Conservation (phyloP, 192 early-diverging fungal species). For the Linnemannia hyalina region DNA sequence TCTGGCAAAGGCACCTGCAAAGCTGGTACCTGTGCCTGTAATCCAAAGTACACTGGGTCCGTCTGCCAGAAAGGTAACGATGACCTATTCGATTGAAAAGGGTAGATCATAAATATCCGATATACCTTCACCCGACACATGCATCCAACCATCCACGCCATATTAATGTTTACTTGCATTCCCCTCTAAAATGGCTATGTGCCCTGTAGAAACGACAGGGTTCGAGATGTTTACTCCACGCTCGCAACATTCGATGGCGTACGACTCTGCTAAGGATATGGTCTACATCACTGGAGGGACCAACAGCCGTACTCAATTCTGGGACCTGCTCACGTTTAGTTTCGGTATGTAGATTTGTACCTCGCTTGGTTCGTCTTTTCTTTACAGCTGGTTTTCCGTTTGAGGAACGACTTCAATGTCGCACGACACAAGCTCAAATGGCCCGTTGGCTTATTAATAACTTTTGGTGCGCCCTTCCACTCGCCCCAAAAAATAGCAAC, state of each 20-base stretch:
- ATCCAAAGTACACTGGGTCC: conserved; percentile 10
- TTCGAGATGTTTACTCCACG: conserved; percentile 43
- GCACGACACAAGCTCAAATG: neutral
- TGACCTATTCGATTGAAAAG: neutral
- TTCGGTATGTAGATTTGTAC: conserved; percentile 17
- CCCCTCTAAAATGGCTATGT: neutral
- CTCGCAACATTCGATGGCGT: conserved; percentile 51
- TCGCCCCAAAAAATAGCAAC: conserved; percentile 5
- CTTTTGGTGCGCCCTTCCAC: neutral
- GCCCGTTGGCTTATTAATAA: neutral
- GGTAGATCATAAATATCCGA: neutral
- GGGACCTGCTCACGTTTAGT: conserved; percentile 26
- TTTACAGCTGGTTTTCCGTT: neutral
- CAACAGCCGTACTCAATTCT: neutral
- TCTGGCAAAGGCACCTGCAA: conserved; percentile 37
- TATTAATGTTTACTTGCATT: neutral
- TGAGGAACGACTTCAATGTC: neutral
- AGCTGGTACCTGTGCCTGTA: conserved; percentile 28
- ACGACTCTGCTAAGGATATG: conserved; percentile 45
- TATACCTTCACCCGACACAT: neutral
- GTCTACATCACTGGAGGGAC: conserved; percentile 52
- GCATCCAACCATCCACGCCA: neutral
- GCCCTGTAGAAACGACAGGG: conserved; percentile 23
- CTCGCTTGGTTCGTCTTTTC: neutral
- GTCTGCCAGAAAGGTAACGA: conserved; percentile 42